Evolutionary conservation across 1,139 yeast genomes (phyloP), one percentile per base, ranked within the genome.

Genomic region (Candida glucosophila): DNA sequence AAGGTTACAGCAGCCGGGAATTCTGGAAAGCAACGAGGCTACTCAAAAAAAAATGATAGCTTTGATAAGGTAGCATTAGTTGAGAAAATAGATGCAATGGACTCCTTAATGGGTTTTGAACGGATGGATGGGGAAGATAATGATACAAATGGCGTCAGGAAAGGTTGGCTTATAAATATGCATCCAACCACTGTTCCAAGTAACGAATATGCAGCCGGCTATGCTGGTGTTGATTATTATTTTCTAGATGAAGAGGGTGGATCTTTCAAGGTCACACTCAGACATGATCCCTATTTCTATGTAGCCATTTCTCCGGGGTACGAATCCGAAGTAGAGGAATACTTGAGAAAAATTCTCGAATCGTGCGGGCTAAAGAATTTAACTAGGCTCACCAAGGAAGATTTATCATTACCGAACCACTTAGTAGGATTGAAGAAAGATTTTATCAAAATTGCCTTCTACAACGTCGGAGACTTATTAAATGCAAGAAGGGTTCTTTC

Each of bases 231-330:
- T 4, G 97, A 90, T 44, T 86, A 81, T 51, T 92, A 92, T 49
- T 92, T 92, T 40, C 56, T 92, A n/a, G 97, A 90, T 47, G 95
- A 85, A 43, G 96, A 88, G 53, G 99, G 99, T 22, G 98, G 97
- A 3, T 75, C 83, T 19, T 92, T 92, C 60, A 90, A 88, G 48
- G 77, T 88, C 3, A 80, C 95, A 1, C 54, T 82, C 12, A 78
- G 72, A 33, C 83, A 72, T 47, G 90, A 85, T 44, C 98, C 99
- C 0, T 92, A 92, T 49, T 82, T 92, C 46, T 71, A 79, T 29
- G 56, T 92, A n/a, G 67, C 75, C 6, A 74, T 86, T 35, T 59
- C 70, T 17, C 70, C 72, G 3, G 79, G 75, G 0, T 65, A 64
- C 27, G 95, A 82, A 37, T 63, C 77, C 1, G 96, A 83, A 40